Conservation (phyloP, 2,329 filamentous ascomycete species). For the Aspergillus ustus region DNA sequence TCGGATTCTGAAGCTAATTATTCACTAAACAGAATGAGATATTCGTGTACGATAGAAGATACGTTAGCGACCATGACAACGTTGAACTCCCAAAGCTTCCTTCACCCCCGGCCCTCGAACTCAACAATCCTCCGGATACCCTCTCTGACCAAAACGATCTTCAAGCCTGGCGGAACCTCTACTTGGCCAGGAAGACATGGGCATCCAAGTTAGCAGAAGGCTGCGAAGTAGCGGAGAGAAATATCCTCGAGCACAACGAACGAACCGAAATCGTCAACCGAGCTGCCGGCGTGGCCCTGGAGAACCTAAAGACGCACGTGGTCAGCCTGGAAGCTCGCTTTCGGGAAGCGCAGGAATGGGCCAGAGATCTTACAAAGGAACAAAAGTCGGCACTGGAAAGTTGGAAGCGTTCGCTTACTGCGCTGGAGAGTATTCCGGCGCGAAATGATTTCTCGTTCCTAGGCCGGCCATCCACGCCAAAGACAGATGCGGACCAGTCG, state of each 20-base stretch:
- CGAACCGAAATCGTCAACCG: conserved; percentile 64
- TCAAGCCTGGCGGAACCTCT: conserved; percentile 85
- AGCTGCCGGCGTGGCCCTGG: conserved; percentile 81
- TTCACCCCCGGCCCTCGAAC: conserved; percentile 62
- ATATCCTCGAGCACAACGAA: conserved; percentile 60
- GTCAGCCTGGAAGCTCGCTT: conserved; percentile 50
- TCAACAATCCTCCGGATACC: conserved; percentile 73
- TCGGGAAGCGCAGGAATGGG: conserved; percentile 52
- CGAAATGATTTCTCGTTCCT: conserved; percentile 50
- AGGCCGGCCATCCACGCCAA: conserved; percentile 46
- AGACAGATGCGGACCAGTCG: conserved; percentile 47
- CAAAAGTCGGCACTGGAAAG: conserved; percentile 49
- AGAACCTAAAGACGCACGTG: conserved; percentile 65
- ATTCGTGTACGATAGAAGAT: conserved; percentile 86
- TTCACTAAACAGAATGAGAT: conserved; percentile 70
- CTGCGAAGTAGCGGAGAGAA: conserved; percentile 67
- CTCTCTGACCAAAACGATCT: conserved; percentile 80
- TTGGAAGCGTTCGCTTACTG: conserved; percentile 45
- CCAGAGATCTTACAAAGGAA: conserved; percentile 49
- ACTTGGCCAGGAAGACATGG: conserved; percentile 81
- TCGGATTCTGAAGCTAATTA: conserved; percentile 7
- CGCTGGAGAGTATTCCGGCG: conserved; percentile 47
- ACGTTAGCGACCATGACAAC: conserved; percentile 55
- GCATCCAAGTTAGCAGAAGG: conserved; percentile 71
- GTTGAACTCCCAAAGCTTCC: conserved; percentile 57